A percentile compares a stretch with the other conserved stretches of the same genome.
phyloP scores from a whole-genome alignment of 2,329 filamentous ascomycete genomes.

The Sporothrix variecibatus region DNA sequence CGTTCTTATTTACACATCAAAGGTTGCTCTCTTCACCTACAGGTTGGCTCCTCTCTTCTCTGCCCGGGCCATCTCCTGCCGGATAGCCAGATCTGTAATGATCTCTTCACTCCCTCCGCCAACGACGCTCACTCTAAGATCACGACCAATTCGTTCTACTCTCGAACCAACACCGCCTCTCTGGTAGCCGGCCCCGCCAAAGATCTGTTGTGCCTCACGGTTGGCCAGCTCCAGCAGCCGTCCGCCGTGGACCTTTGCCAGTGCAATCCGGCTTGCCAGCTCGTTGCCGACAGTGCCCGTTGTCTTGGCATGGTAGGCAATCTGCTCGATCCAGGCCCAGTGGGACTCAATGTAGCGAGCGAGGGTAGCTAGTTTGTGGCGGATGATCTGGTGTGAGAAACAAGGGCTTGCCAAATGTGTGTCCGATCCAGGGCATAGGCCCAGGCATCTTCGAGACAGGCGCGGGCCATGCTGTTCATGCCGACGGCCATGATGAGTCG shows the following conservation, averaged over 20 bases:
- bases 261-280: slow-evolving; percentile 38
- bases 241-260: slow-evolving; percentile 52
- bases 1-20: not conserved
- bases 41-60: slow-evolving; percentile 33
- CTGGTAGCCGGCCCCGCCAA: slow-evolving; percentile 56
- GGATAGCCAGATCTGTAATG: slow-evolving; percentile 53
- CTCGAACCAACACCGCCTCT: slow-evolving; percentile 48
- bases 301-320: slow-evolving; percentile 55
- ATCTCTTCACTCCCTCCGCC: slow-evolving; percentile 60
- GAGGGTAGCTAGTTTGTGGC: slow-evolving; percentile 60
- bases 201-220: slow-evolving; percentile 56
- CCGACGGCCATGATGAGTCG: slow-evolving; percentile 59
- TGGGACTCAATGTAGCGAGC: slow-evolving; percentile 62
- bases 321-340: slow-evolving; percentile 63
- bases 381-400: slow-evolving; percentile 61
- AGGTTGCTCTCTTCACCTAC: not conserved
- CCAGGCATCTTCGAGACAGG: slow-evolving; percentile 56
- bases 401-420: slow-evolving; percentile 61
- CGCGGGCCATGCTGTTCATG: slow-evolving; percentile 59
- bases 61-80: slow-evolving; percentile 43
- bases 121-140: slow-evolving; percentile 54
- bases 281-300: slow-evolving; percentile 38
- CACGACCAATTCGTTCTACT: slow-evolving; percentile 56
- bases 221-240: slow-evolving; percentile 52
- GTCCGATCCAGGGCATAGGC: slow-evolving; percentile 52